Percentiles rank a stretch among this genome's conserved stretches.
These are phyloP conservation scores for Escovopsis sp. DNA, from an alignment of 2,329 filamentous ascomycete species.

Conservation along the genomic window DNA sequence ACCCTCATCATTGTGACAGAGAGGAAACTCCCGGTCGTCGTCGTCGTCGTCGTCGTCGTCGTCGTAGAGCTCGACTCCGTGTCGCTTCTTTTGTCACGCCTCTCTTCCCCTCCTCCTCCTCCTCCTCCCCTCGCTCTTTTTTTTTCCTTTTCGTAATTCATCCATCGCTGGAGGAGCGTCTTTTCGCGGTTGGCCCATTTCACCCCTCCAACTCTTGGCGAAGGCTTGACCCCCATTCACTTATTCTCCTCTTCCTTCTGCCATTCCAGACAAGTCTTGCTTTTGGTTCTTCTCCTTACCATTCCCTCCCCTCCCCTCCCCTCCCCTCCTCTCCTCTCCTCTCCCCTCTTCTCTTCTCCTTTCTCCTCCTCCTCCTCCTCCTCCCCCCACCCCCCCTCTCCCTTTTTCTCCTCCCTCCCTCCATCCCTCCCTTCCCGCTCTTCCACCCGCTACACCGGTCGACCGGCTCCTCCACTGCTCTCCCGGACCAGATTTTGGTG, in stretches of 20 bases:
- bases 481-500: background rate
- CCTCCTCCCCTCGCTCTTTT: background rate
- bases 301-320: constrained; percentile 6
- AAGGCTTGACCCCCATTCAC: constrained; percentile 1
- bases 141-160: background rate
- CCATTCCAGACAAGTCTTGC: background rate
- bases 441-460: too few species aligned
- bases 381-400: too few species aligned
- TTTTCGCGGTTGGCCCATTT: background rate
- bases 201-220: background rate
- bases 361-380: constrained; percentile 3
- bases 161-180: background rate
- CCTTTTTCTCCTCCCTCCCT: background rate
- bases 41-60: too few species aligned
- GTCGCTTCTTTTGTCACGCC: too few species aligned
- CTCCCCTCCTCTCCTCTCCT: constrained; percentile 4
- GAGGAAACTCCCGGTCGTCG: too few species aligned
- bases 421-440: background rate
- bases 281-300: background rate
- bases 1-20: too few species aligned
- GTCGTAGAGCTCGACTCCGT: too few species aligned
- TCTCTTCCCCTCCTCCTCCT: too few species aligned
- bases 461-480: background rate
- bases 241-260: constrained; percentile 1
- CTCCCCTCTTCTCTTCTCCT: too few species aligned